A percentile compares a stretch with the other conserved stretches of the same genome.
phyloP scores from a whole-genome alignment of 169 alveolate species.

The Hepatocystis sp. region DNA sequence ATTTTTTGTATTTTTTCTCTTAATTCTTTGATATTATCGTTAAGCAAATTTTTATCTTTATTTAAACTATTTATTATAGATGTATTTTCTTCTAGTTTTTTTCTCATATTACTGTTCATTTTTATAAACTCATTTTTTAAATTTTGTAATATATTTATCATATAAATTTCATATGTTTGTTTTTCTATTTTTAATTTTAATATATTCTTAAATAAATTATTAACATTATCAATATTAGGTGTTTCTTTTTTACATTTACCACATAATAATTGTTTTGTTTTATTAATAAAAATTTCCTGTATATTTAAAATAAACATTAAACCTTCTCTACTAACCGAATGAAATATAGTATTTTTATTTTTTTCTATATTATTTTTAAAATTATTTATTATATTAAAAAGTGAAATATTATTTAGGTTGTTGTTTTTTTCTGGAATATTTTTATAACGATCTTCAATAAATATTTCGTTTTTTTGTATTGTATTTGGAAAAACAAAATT shows the following conservation, averaged over 20 bases:
- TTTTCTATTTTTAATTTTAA: constrained; percentile 71
- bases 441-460: too few relatives aligned
- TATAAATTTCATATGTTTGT: constrained; percentile 67
- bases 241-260: constrained; percentile 8
- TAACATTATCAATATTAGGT: not conserved
- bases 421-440: too few relatives aligned
- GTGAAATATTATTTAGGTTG: constrained; percentile 1
- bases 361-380: constrained; percentile 25
- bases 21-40: constrained; percentile 14
- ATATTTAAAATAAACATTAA: constrained; percentile 23
- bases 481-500: too few relatives aligned
- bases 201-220: constrained; percentile 28
- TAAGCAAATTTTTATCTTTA: constrained; percentile 14
- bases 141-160: constrained; percentile 37
- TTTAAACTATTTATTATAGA: constrained; percentile 16
- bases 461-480: too few relatives aligned
- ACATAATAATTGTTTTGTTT: constrained; percentile 48
- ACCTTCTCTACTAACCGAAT: constrained; percentile 39
- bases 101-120: not conserved
- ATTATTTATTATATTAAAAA: constrained; percentile 12
- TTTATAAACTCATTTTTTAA: constrained; percentile 18
- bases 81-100: constrained; percentile 18
- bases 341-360: constrained; percentile 22
- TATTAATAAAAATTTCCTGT: constrained; percentile 44
- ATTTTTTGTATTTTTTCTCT: constrained; percentile 22